These are phyloP conservation scores for Epichloe gansuensis DNA, from an alignment of 2,329 filamentous ascomycete species.

Conservation along the genomic window DNA sequence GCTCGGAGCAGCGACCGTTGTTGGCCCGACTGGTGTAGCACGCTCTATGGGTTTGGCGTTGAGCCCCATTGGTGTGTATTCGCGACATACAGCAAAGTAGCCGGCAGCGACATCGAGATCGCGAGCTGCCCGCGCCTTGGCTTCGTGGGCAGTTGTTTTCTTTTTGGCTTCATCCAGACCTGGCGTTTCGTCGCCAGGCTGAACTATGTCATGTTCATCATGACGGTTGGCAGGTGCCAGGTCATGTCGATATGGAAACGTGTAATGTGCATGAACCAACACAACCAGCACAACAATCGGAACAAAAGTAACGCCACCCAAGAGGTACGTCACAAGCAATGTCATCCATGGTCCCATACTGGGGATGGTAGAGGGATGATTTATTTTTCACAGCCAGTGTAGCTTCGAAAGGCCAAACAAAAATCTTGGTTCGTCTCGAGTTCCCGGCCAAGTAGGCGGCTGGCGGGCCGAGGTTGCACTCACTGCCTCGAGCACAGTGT, in stretches of 20 bases:
- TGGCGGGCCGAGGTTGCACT: slow-evolving; percentile 2
- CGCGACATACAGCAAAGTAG: slow-evolving; percentile 89
- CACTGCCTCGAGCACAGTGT: background rate
- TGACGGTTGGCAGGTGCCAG: slow-evolving; percentile 17
- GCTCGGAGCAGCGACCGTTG: slow-evolving; percentile 64
- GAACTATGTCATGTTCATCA: slow-evolving; percentile 31
- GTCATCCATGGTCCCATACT: slow-evolving; percentile 39
- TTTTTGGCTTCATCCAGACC: slow-evolving; percentile 47
- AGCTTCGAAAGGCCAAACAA: background rate
- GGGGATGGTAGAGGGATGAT: background rate
- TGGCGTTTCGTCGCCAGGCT: slow-evolving; percentile 51
- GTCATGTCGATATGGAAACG: slow-evolving; percentile 45
- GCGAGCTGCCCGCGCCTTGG: slow-evolving; percentile 40
- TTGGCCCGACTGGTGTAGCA: slow-evolving; percentile 63
- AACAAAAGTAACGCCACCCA: slow-evolving; percentile 81
- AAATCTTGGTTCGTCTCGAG: background rate
- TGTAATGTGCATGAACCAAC: slow-evolving; percentile 55
- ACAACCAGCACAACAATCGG: slow-evolving; percentile 54
- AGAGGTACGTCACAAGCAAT: slow-evolving; percentile 65
- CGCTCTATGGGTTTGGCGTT: slow-evolving; percentile 88
- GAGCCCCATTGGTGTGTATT: slow-evolving; percentile 83
- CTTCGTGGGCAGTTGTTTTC: slow-evolving; percentile 45
- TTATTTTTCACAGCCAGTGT: background rate
- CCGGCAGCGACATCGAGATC: slow-evolving; percentile 74
- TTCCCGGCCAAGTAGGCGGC: background rate